These are phyloP conservation scores for Sclerotinia borealis DNA, from an alignment of 2,329 filamentous ascomycete species.

Conservation along the genomic window DNA sequence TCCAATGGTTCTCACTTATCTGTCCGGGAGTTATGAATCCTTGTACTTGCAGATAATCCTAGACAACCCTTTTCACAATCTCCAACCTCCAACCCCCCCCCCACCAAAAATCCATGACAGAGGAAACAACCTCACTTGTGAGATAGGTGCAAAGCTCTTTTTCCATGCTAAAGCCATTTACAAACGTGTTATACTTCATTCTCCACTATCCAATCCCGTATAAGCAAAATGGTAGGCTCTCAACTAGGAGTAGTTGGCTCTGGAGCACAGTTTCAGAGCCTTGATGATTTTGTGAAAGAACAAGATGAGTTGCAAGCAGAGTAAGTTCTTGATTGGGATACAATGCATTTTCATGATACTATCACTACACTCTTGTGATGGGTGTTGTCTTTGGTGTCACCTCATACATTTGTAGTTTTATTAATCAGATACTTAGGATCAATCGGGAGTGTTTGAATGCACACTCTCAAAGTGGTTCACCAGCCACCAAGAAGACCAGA, in stretches of 20 bases:
- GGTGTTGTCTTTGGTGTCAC: background rate
- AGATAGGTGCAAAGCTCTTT: background rate
- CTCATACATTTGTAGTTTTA: background rate
- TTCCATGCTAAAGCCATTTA: background rate
- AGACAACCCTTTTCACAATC: background rate
- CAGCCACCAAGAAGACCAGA: slow-evolving; percentile 16
- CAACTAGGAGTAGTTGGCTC: background rate
- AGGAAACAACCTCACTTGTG: background rate
- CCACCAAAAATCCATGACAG: background rate
- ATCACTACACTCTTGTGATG: background rate
- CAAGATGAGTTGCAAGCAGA: slow-evolving; percentile 3
- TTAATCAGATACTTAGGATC: background rate
- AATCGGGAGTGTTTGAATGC: background rate
- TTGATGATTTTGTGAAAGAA: background rate
- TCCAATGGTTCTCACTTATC: background rate
- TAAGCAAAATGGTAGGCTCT: background rate
- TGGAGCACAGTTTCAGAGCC: background rate
- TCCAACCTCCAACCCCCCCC: background rate
- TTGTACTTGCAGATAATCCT: background rate
- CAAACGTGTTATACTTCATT: background rate
- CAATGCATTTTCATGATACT: background rate
- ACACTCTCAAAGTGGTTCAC: background rate
- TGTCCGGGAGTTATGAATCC: background rate
- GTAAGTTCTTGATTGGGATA: background rate
- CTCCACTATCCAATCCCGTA: background rate